Percentiles rank a stretch among this genome's conserved stretches.
These are phyloP conservation scores for Phytophthora chlamydospora DNA, from an alignment of 352 stramenopile genomes.

Conservation along the genomic window DNA sequence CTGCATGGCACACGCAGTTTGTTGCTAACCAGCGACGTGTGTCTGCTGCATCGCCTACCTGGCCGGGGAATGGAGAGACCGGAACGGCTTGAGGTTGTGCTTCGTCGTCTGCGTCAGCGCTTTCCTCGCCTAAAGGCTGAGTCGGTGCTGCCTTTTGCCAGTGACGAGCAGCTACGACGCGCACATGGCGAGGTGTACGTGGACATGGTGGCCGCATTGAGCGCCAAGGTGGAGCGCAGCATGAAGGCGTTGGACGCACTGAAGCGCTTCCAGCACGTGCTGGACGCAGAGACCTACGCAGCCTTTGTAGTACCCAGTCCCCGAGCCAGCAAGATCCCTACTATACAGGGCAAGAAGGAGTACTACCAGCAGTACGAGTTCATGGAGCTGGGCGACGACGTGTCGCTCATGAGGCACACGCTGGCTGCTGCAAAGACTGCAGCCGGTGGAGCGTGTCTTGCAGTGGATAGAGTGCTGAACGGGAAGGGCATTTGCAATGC, in stretches of 20 bases:
- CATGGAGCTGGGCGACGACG: conserved; percentile 74
- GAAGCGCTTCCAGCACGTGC: conserved; percentile 8
- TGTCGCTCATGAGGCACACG: conserved; percentile 73
- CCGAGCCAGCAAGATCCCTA: conserved; percentile 21
- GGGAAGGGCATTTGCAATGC: conserved; percentile 53
- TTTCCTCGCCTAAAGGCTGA: conserved; percentile 45
- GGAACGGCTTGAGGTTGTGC: conserved; percentile 55
- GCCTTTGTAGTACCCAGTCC: conserved; percentile 14
- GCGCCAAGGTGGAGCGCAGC: conserved; percentile 63
- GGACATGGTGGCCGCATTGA: conserved; percentile 52
- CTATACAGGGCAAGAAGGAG: conserved; percentile 41
- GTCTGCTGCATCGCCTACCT: conserved; percentile 50
- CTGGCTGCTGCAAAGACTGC: conserved; percentile 64
- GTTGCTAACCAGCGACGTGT: conserved; percentile 60
- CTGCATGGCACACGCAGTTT: conserved; percentile 39
- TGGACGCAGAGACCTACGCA: conserved; percentile 10
- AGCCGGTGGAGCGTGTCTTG: conserved; percentile 83
- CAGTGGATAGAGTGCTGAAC: conserved; percentile 55
- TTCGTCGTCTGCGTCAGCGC: conserved; percentile 34
- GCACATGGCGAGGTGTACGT: conserved; percentile 70
- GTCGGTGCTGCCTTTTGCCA: conserved; percentile 38
- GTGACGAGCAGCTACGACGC: conserved; percentile 52
- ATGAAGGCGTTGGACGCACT: conserved; percentile 58
- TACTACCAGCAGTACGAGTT: conserved; percentile 71
- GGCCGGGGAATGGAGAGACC: conserved; percentile 47